phyloP scores from a whole-genome alignment of 805 yeast genomes.

The Debaryomyces prosopidis region DNA sequence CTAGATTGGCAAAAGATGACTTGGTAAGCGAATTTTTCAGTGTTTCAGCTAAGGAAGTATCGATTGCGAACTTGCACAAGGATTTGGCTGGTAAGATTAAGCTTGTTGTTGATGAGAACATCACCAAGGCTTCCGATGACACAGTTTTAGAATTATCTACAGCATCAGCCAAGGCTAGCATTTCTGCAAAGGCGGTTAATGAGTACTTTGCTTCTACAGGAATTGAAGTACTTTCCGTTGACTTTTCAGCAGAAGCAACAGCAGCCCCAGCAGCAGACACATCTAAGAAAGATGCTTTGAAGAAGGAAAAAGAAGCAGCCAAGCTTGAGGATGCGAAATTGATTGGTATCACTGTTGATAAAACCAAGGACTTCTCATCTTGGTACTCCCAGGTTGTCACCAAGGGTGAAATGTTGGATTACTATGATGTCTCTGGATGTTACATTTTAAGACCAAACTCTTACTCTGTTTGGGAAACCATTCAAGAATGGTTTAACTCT shows the following conservation, averaged over 20 bases:
- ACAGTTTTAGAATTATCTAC: constrained; percentile 48
- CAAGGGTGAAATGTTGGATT: constrained; percentile 97
- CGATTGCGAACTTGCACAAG: constrained; percentile 51
- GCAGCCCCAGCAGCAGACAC: constrained; percentile 35
- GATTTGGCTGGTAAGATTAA: constrained; percentile 56
- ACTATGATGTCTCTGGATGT: constrained; percentile 98
- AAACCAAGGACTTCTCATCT: constrained; percentile 86
- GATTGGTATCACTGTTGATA: constrained; percentile 95
- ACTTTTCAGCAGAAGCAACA: constrained; percentile 48
- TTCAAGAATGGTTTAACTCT: constrained; percentile 82
- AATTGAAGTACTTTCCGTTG: constrained; percentile 54
- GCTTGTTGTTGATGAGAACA: constrained; percentile 55
- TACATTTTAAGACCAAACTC: constrained; percentile 96
- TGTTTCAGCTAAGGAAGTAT: constrained; percentile 59
- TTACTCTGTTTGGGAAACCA: constrained; percentile 90
- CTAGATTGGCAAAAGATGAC: constrained; percentile 84
- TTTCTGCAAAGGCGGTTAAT: constrained; percentile 47
- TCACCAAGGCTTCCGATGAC: constrained; percentile 38
- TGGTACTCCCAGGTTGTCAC: constrained; percentile 98
- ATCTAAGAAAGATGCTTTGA: constrained; percentile 27
- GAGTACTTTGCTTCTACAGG: constrained; percentile 51
- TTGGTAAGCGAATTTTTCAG: constrained; percentile 65
- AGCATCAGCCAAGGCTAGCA: constrained; percentile 50
- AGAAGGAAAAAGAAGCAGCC: constrained; percentile 47
- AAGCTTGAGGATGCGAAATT: constrained; percentile 81